Evolutionary conservation across 2,329 filamentous ascomycete species (phyloP), one percentile per base, ranked within the genome.

Genomic region (Botryotinia convoluta): DNA sequence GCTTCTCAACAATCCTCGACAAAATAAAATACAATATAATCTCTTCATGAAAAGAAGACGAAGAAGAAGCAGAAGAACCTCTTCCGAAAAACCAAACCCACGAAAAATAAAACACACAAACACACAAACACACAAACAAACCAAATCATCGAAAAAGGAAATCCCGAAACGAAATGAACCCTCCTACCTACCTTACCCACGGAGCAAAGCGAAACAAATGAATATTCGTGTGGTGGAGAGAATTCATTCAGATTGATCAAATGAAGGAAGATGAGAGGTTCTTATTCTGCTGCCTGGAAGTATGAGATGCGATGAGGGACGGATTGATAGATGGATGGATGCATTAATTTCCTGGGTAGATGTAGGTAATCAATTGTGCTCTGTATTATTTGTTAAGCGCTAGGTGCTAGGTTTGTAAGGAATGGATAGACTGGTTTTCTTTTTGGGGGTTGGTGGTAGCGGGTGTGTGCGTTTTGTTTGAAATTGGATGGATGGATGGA

Each of bases 221-320:
- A n/a, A 39, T 3, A 1, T 26, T 61, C 16, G 29, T 10, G 29
- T 32, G 54, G 54, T 59, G 54, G 63, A 65, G 32, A 48, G 29
- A 65, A 44, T 22, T 65, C 22, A 22, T 29, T 44, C 18, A 16
- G 26, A 16, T n/a, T 70, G 68, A 20, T 39, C 14, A 42, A 29
- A 60, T 37, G 22, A 20, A 67, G 42, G 32, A 44, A 44, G 61
- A 48, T 44, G 44, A 51, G 44, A 39, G 22, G 61, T 65, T 72
- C 60, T 54, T 72, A 72, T 57, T 54, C 69, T 72, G 69, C 69
- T 72, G 69, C 69, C 69, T 72, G 69, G 69, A 72, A 35, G 63
- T 51, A 61, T 9, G 26, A 44, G 26, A 62, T n/a, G 22, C 26
- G 26, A 37, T 29, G 22, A 54, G 48, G 48, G 26, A 45, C 18